Evolutionary conservation across 163 green algal genomes (phyloP), one percentile per base, ranked within the genome.

Genomic region (Volvox carteri): DNA sequence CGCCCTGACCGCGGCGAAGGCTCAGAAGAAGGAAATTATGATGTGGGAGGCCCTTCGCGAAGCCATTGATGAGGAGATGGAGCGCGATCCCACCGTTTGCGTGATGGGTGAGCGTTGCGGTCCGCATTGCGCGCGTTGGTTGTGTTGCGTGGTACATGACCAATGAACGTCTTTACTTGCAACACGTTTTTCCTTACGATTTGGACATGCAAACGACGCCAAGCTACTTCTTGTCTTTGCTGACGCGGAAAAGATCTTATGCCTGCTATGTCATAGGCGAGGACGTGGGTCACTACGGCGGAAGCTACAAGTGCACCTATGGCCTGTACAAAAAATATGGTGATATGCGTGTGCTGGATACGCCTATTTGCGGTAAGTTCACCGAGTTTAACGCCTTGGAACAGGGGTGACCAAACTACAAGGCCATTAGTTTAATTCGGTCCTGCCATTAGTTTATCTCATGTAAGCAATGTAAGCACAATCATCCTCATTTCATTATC

Each of bases 301-400:
- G 97, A 46, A 97, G 93, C 39, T 99, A 99, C 95, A 99, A 99
- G 94, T 95, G 97, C 65, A 97, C 96, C 3, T 97, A 97, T 72
- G 97, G 95, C 56, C 92, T 99, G 84, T 97, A 99, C 95, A 99
- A 99, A 91, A 99, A 99, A 95, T 99, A 98, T 89, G 97, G 97
- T 42, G 96, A 99, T 79, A 95, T 98, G 93, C 94, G 97, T 14
- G 90, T 99, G 70, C 93, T 99, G 68, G 97, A 99, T 92, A 99
- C 97, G 0, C 97, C 97, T 91, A 99, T 99, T 92, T 99, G 96
- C 94, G 97, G 94, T 96, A 77, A 90, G 93, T 76, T 39, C 58
- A 30, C 7, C n/a, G n/a, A n/a, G n/a, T n/a, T n/a, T n/a, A n/a
- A n/a, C n/a, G n/a, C n/a, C n/a, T n/a, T n/a, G n/a, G n/a, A n/a